A percentile compares a stretch with the other conserved stretches of the same genome.
Evolutionary conservation across 164 flowering plant species (phyloP).

Genomic region (Annona squamosa): DNA sequence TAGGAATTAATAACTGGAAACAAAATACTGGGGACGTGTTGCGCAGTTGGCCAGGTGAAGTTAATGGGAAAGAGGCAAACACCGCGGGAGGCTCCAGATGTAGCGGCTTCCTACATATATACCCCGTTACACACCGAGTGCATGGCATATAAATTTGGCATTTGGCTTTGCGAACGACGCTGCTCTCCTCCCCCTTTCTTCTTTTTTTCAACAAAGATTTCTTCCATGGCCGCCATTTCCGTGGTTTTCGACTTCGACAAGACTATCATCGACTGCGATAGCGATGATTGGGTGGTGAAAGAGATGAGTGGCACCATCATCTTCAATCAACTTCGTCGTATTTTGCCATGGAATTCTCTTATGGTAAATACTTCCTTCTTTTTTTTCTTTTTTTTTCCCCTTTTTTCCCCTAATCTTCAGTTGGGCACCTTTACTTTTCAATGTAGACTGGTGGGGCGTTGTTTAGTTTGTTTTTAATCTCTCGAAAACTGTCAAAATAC

Average conservation of each 20-base stretch:
- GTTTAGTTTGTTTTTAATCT: too few relatives aligned
- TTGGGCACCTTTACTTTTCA: neutral
- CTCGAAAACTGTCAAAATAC: too few relatives aligned
- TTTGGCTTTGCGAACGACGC: neutral
- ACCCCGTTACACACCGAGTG: neutral
- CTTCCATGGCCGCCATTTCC: constrained; percentile 33
- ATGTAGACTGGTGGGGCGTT: neutral
- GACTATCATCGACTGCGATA: constrained; percentile 73
- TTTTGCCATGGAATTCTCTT: constrained; percentile 80
- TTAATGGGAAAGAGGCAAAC: too few relatives aligned
- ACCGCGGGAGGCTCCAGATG: too few relatives aligned
- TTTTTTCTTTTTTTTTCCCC: neutral
- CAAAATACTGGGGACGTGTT: too few relatives aligned
- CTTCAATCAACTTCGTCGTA: constrained; percentile 47
- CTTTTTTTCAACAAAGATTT: neutral
- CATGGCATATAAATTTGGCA: neutral
- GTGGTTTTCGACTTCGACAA: constrained; percentile 78
- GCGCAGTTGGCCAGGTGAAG: too few relatives aligned
- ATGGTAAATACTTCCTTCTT: constrained; percentile 42
- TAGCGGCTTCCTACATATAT: too few relatives aligned
- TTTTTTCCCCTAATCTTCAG: neutral
- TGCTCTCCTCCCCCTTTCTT: neutral
- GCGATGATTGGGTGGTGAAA: constrained; percentile 72
- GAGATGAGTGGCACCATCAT: constrained; percentile 48
- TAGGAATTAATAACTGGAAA: too few relatives aligned